Conservation (phyloP, 139 green algal species). For the Asterochloris erici region DNA sequence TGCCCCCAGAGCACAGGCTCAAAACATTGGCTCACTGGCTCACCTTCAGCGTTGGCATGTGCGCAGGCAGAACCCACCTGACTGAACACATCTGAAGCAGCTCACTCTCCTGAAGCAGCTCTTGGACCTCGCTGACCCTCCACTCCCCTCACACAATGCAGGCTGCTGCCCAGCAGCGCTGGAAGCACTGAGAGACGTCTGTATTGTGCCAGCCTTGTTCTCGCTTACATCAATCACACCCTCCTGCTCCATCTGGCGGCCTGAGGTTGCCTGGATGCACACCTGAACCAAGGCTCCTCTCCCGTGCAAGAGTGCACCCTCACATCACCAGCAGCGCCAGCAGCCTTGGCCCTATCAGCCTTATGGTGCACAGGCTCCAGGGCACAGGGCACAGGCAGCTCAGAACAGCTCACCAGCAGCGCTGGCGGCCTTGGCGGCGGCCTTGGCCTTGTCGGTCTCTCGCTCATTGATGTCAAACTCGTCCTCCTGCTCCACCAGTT, state of each 20-base stretch:
- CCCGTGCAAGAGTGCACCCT: not conserved
- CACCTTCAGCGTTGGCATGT: too few relatives aligned
- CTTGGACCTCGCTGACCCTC: too few relatives aligned
- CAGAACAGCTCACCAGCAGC: not conserved
- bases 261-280: not conserved
- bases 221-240: not conserved
- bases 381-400: not conserved
- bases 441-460: constrained; percentile 6
- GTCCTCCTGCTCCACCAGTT: constrained; percentile 91
- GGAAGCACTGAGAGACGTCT: too few relatives aligned
- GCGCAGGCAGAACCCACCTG: too few relatives aligned
- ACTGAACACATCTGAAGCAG: too few relatives aligned
- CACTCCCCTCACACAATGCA: too few relatives aligned
- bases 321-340: not conserved
- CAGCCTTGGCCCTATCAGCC: not conserved
- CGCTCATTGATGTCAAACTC: constrained; percentile 85
- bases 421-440: not conserved
- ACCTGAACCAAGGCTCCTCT: not conserved
- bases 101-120: too few relatives aligned
- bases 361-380: too few relatives aligned
- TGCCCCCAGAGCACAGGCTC: too few relatives aligned
- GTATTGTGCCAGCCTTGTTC: too few relatives aligned
- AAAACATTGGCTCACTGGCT: too few relatives aligned
- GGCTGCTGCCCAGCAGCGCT: too few relatives aligned
- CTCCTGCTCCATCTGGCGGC: not conserved